Conservation (phyloP, 805 yeast genomes). For the Saturnispora saitoi region DNA sequence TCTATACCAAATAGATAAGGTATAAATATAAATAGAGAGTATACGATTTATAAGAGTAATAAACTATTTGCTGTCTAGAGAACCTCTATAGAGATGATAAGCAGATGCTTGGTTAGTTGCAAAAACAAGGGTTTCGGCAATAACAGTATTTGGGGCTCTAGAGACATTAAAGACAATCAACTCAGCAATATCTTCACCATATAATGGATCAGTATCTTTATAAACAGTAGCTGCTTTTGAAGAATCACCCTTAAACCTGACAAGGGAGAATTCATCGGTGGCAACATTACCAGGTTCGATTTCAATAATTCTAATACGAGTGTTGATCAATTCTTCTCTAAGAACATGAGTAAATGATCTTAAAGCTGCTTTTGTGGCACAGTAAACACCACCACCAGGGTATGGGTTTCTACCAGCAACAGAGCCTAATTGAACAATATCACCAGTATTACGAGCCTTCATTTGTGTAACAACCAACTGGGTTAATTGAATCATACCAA, state of each 20-base stretch:
- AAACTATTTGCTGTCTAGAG: slow-evolving; percentile 8
- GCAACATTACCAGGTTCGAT: slow-evolving; percentile 76
- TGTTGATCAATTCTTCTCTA: slow-evolving; percentile 45
- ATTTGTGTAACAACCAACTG: slow-evolving; percentile 69
- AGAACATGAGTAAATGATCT: slow-evolving; percentile 62
- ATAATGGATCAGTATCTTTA: slow-evolving; percentile 58
- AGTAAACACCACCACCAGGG: slow-evolving; percentile 72
- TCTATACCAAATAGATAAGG: background rate
- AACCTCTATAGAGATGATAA: slow-evolving; percentile 42
- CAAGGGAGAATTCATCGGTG: slow-evolving; percentile 59
- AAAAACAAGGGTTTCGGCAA: slow-evolving; percentile 77
- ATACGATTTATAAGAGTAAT: background rate
- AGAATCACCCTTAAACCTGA: slow-evolving; percentile 56
- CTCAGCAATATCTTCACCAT: slow-evolving; percentile 70
- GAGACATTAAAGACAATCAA: slow-evolving; percentile 57
- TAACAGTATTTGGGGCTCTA: slow-evolving; percentile 61
- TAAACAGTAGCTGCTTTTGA: slow-evolving; percentile 57
- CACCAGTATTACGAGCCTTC: slow-evolving; percentile 62
- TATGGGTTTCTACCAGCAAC: slow-evolving; percentile 75
- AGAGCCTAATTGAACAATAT: slow-evolving; percentile 67
- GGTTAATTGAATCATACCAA: slow-evolving; percentile 77
- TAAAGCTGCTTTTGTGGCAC: slow-evolving; percentile 68
- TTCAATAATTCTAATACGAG: slow-evolving; percentile 58
- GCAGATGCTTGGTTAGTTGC: slow-evolving; percentile 83
- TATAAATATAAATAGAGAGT: background rate